Evolutionary conservation across 495 filamentous ascomycete genomes (phyloP), one percentile per base, ranked within the genome.

Genomic region (Podospora pseudopauciseta): DNA sequence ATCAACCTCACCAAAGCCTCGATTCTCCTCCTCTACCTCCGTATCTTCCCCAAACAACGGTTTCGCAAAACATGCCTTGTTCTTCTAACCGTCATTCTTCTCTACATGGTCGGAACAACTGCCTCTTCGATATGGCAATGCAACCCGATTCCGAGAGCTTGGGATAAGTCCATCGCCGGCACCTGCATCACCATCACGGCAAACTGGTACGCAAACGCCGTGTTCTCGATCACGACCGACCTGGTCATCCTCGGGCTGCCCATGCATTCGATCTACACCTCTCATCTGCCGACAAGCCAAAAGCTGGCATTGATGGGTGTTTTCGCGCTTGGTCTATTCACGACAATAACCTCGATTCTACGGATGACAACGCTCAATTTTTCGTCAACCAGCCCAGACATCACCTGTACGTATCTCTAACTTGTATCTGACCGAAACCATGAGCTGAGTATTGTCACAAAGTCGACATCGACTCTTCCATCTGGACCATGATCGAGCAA

Each of bases 401-500:
- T 61, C 0, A 74, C 72, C 1, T 72, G 70, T 73, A 59, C 27
- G 68, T 28, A 9, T 6, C 5, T 39, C 19, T 13, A 58, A 6
- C 55, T 54, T 23, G 60, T 15, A 57, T 44, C 27, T 15, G 32
- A 32, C 20, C 30, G 32, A 34, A 18, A 70, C 23, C 23, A 23
- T 23, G 23, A 23, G 23, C 23, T 23, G 23, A 23, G 0, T 23
- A 23, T 23, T 23, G 23, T 23, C 23, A 23, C 1, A 23, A 23
- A 70, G 69, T 68, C 27, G 72, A 77, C 60, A 70, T 83, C 56
- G 71, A 64, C 39, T 80, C 78, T 5, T 79, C 78, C 3, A 76
- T 82, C 65, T 85, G 81, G 82, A 83, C 80, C 9, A 77, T 80
- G 18, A 71, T 82, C 57, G 83, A 85, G 65, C 65, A 76, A n/a